These are phyloP conservation scores for Claviceps fusiformis DNA, from an alignment of 2,329 filamentous ascomycete genomes.

Conservation along the genomic window DNA sequence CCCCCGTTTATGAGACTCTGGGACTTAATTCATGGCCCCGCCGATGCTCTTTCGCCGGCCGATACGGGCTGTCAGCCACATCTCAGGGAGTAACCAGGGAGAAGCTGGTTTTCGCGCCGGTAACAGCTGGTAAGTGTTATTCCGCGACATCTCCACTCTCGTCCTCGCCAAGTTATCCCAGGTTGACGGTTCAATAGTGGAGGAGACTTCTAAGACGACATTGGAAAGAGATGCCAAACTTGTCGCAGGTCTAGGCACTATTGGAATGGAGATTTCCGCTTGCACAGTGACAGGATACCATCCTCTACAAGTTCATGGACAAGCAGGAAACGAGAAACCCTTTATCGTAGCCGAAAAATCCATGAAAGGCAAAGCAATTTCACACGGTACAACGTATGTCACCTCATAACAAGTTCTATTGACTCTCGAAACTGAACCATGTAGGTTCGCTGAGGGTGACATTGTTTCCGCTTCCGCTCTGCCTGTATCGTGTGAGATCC, in stretches of 20 bases:
- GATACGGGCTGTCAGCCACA: background rate
- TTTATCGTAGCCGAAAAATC: constrained; percentile 11
- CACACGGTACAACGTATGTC: constrained; percentile 11
- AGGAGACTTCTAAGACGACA: constrained; percentile 1
- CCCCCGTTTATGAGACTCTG: background rate
- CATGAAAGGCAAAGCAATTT: constrained; percentile 15
- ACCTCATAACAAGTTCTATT: background rate
- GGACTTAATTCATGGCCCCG: too few relatives aligned
- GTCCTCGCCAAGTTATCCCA: background rate
- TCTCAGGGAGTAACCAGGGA: background rate
- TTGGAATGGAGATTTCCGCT: background rate
- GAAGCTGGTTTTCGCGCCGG: background rate
- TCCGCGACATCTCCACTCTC: background rate
- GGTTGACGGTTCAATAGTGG: background rate
- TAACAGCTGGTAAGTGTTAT: background rate
- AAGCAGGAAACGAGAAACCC: background rate
- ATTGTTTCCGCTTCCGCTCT: background rate
- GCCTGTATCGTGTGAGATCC: accelerated
- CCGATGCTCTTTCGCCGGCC: background rate
- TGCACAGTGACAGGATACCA: background rate
- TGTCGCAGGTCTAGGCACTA: constrained; percentile 8
- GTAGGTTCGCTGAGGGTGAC: background rate
- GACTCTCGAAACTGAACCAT: background rate
- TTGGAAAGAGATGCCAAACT: background rate
- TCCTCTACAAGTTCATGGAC: accelerated